Base-by-base conservation (phyloP, 148 eudicot species). In the Limonium bicolor region DNA sequence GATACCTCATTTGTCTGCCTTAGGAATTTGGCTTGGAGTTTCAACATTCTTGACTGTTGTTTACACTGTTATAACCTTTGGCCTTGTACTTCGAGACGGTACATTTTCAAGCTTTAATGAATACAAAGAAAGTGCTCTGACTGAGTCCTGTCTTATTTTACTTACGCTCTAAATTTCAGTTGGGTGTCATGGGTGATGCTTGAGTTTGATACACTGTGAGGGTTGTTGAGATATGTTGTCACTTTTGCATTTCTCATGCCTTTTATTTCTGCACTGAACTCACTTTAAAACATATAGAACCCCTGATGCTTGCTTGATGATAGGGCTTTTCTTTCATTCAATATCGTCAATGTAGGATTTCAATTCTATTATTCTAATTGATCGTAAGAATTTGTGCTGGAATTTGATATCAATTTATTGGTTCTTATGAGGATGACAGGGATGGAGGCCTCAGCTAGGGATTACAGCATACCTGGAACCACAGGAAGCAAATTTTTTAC, bases 1-100 rank as follows among this genome's bases (percentile, higher is more conserved):
- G 19, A 54, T 81, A 42, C 94, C 99, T 21, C 82, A 85, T 66
- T 53, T 92, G 51, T 92, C 99, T 36, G 95, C 95, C 46, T 55
- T 92, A 49, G 50, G 88, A 48, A 22, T 78, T 40, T 92, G 94
- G 94, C 94, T 92, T 41, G 88, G 72, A 54, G 63, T 85, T 48
- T 85, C 95, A 16, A 78, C 95, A 20, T 36, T 78, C 44, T 72
- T 81, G 56, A 79, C 85, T 51, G 69, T 92, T 22, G 51, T 76
- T 15, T 92, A 81, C 77, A 85, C 86, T 24, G 58, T 71, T 39
- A 56, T 74, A 14, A 86, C 78, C 44, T 41, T 85, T 53, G 75
- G 55, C 25, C 76, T 92, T 47, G 55, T 90, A 22, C 56, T 64
- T 42, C 60, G 29, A 41, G 99, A 92, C 74, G 99, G 99, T 85